phyloP scores from a whole-genome alignment of 805 yeast genomes.

The Metschnikowia shivogae region DNA sequence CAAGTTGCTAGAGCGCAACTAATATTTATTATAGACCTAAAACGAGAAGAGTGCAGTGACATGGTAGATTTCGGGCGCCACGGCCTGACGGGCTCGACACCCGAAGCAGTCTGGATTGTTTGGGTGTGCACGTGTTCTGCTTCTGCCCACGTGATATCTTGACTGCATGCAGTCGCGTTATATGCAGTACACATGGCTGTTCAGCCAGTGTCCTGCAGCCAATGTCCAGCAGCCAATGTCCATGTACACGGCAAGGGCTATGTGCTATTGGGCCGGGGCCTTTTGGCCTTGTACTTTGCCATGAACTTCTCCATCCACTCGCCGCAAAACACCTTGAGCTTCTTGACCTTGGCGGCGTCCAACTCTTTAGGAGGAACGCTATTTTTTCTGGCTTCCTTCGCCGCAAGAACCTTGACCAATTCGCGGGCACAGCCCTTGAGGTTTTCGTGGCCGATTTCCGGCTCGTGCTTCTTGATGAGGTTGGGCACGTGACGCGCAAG shows the following conservation, averaged over 20 bases:
- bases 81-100: too few species aligned
- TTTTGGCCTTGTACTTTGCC: constrained; percentile 42
- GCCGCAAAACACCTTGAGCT: constrained; percentile 61
- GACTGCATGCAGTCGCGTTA: too few species aligned
- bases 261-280: constrained; percentile 7
- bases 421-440: constrained; percentile 78
- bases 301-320: constrained; percentile 65
- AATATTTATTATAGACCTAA: constrained; percentile 2
- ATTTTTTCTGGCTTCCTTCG: constrained; percentile 59
- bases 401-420: constrained; percentile 59
- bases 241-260: too few species aligned
- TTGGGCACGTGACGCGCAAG: constrained; percentile 82
- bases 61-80: too few species aligned
- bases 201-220: too few species aligned
- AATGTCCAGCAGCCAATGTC: too few species aligned
- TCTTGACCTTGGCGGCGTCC: constrained; percentile 59
- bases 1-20: constrained; percentile 47
- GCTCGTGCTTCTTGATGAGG: constrained; percentile 60
- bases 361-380: constrained; percentile 51
- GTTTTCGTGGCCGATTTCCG: constrained; percentile 65
- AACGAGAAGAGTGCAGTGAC: too few species aligned
- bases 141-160: too few species aligned
- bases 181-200: too few species aligned
- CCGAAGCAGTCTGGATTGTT: too few species aligned
- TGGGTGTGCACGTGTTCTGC: too few species aligned